A percentile compares a stretch with the other conserved stretches of the same genome.
These are phyloP conservation scores for Patellifolia procumbens DNA, from an alignment of 179 eudicot species.

Conservation along the genomic window DNA sequence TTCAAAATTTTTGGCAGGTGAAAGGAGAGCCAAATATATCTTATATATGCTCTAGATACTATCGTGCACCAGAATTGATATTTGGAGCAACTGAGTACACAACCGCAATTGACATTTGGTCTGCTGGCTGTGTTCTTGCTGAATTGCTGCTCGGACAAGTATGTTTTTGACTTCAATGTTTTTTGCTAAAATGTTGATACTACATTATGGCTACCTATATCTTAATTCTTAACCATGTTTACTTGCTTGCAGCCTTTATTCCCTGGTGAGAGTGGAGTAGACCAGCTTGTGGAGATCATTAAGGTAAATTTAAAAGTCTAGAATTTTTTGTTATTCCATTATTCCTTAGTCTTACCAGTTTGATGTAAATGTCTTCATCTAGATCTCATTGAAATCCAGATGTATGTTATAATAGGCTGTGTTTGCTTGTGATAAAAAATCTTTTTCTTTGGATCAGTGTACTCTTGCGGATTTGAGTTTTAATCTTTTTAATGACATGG, in stretches of 20 bases:
- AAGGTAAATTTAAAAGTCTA: background rate
- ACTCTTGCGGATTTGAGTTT: too few species aligned
- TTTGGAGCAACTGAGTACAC: slow-evolving; percentile 94
- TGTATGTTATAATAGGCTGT: background rate
- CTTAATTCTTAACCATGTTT: background rate
- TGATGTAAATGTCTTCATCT: background rate
- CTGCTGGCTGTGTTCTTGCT: slow-evolving; percentile 90
- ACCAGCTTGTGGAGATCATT: too few species aligned
- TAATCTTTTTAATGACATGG: too few species aligned
- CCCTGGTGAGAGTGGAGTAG: too few species aligned
- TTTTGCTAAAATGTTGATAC: background rate
- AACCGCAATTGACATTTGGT: slow-evolving; percentile 86
- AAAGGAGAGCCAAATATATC: slow-evolving; percentile 96
- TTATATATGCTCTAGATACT: slow-evolving; percentile 89
- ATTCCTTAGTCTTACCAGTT: background rate
- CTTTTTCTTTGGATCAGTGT: too few species aligned
- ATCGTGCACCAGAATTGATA: slow-evolving; percentile 90
- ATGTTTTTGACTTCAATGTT: background rate
- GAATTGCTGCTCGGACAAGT: slow-evolving; percentile 88
- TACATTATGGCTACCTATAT: background rate
- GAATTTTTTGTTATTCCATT: background rate
- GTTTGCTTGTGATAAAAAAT: background rate
- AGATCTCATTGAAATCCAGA: background rate
- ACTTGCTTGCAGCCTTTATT: too few species aligned
- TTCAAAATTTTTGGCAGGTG: slow-evolving; percentile 44